Evolutionary conservation across 257 asterid species (phyloP).

Genomic region (Solanum rostratum): DNA sequence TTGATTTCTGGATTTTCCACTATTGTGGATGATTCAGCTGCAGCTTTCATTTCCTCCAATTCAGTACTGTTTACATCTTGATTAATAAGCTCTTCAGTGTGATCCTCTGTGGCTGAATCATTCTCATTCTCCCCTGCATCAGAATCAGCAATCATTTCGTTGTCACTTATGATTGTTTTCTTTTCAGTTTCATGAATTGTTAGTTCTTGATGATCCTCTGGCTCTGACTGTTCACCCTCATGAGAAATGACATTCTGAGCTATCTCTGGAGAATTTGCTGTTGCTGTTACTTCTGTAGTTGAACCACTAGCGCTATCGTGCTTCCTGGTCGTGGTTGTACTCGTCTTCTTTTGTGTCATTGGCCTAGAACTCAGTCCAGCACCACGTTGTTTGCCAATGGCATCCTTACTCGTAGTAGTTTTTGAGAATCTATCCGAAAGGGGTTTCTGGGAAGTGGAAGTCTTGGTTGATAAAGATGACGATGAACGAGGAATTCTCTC

Average conservation of each 20-base stretch:
- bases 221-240: conserved; percentile 18
- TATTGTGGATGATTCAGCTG: conserved; percentile 1
- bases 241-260: conserved; percentile 8
- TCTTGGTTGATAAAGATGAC: conserved; percentile 23
- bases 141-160: conserved; percentile 6
- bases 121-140: conserved; percentile 1
- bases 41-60: conserved; percentile 10
- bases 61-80: conserved; percentile 5
- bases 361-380: conserved; percentile 19
- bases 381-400: conserved; percentile 11
- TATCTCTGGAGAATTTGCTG: background rate
- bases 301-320: conserved; percentile 1
- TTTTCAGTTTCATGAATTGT: background rate
- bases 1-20: conserved; percentile 6
- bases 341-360: conserved; percentile 11
- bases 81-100: background rate
- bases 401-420: conserved; percentile 18
- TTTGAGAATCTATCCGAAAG: conserved; percentile 17
- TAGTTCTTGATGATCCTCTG: conserved; percentile 25
- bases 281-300: conserved; percentile 5
- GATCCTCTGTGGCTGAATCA: background rate
- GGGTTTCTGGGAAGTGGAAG: conserved; percentile 10
- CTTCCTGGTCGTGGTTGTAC: conserved; percentile 7
- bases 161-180: background rate
- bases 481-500: conserved; percentile 18